These are phyloP conservation scores for Phaeolepiota aurea DNA, from an alignment of 768 basidiomycete genomes.

Conservation along the genomic window DNA sequence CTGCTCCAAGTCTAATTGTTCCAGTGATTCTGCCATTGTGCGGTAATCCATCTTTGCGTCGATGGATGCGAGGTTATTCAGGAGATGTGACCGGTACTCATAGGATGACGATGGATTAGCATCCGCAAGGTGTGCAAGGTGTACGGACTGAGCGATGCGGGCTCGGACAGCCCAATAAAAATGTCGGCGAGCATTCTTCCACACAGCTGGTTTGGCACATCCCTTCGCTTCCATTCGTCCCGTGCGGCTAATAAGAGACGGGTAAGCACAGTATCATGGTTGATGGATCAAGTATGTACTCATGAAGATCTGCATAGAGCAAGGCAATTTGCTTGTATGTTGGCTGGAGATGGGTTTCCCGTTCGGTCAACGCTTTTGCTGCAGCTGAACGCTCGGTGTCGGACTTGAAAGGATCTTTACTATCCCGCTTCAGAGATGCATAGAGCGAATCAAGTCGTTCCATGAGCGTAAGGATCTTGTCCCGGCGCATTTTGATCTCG, in stretches of 20 bases:
- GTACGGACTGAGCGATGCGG: constrained; percentile 62
- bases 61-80: constrained; percentile 53
- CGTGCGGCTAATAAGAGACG: constrained; percentile 52
- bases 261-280: constrained; percentile 3
- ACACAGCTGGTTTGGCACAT: constrained; percentile 77
- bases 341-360: constrained; percentile 78
- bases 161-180: constrained; percentile 94
- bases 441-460: constrained; percentile 86
- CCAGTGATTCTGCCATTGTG: constrained; percentile 55
- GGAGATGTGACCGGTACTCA: constrained; percentile 57
- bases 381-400: constrained; percentile 70
- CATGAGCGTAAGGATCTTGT: constrained; percentile 87
- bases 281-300: constrained; percentile 44
- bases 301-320: constrained; percentile 93
- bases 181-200: constrained; percentile 82
- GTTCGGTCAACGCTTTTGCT: constrained; percentile 54
- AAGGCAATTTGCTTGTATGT: constrained; percentile 92
- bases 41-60: constrained; percentile 46
- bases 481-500: constrained; percentile 96
- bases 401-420: constrained; percentile 65
- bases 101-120: constrained; percentile 65
- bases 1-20: constrained; percentile 58
- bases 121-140: constrained; percentile 53
- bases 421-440: constrained; percentile 70
- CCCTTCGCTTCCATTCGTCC: constrained; percentile 98